Conservation (phyloP, 805 yeast species). For the Tetrapisispora arboricola region DNA sequence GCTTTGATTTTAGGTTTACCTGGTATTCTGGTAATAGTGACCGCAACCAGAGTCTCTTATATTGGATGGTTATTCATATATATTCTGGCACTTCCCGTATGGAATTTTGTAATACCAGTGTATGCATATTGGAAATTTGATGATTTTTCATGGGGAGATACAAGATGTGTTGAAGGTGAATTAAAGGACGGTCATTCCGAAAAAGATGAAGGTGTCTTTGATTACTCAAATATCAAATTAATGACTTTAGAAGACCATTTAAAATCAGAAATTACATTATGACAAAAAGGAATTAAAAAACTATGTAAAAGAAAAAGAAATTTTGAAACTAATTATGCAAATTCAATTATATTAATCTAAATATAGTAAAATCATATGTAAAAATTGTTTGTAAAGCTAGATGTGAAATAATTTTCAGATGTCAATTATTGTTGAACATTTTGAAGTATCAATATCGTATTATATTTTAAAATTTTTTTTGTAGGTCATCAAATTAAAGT, state of each 20-base stretch:
- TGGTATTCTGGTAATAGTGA: conserved; percentile 66
- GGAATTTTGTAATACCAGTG: conserved; percentile 82
- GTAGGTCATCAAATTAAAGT: no score
- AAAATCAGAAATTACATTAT: neutral
- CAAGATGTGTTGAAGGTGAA: conserved; percentile 63
- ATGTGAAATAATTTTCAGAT: no score
- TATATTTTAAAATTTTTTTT: no score
- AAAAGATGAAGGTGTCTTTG: conserved; percentile 74
- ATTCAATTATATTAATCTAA: no score
- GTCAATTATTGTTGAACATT: neutral
- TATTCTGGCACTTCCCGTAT: conserved; percentile 73
- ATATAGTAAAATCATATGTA: neutral
- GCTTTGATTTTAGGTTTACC: conserved; percentile 79
- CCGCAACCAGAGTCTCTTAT: conserved; percentile 65
- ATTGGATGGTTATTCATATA: conserved; percentile 72
- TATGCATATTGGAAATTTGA: conserved; percentile 93
- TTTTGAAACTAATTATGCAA: no score
- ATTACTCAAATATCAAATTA: conserved; percentile 81
- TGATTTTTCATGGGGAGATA: conserved; percentile 94
- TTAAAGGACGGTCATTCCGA: conserved; percentile 31
- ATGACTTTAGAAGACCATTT: conserved; percentile 83
- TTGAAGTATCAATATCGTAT: neutral
- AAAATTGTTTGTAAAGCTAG: no score
- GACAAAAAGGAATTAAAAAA: neutral
- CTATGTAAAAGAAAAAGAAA: neutral